Evolutionary conservation across 2,329 filamentous ascomycete species (phyloP), one percentile per base, ranked within the genome.

Genomic region (Niveomyces coronatus): DNA sequence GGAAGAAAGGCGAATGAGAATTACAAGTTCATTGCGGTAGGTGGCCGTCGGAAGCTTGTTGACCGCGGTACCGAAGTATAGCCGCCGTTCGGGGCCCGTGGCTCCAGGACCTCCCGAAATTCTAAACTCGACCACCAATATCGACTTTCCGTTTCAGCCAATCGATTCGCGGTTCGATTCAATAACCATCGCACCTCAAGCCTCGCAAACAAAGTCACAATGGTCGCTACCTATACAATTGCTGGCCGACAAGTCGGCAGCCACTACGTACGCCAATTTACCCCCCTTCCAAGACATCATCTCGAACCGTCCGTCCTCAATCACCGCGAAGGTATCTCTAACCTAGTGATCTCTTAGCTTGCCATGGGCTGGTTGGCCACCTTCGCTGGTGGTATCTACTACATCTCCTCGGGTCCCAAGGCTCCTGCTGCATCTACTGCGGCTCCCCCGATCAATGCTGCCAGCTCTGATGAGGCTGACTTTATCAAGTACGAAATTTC

Each of bases 381-480:
- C 43, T 49, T 77, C 34, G 71, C 72, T 51, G 64, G 63, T 48
- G 70, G 67, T 44, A 52, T 54, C 54, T 68, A 67, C 55, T 50
- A 62, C 27, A 59, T 62, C 38, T 42, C 61, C 40, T 56, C 61
- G 34, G 67, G 72, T 44, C 56, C 64, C 54, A 65, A 64, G 47
- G 60, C 60, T 47, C 31, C 37, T 19, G 49, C 57, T 34, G 58
- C 63, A 30, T 64, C 67, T 45, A 50, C 55, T 32, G 62, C 66
- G 42, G 56, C 68, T 35, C 74, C 74, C 45, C 74, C 74, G 35
- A 74, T 78, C 65, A 76, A 77, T 58, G 74, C 74, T 43, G 68
- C 70, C 37, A 74, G 66, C 62, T 65, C 71, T 51, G 74, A 76
- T 54, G 74, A 78, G 64, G 71, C 68, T 58, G 71, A 76, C 56